Percentiles rank a stretch among this genome's conserved stretches.
These are phyloP conservation scores for Backusella tarrabulga DNA, from an alignment of 192 early-diverging fungal genomes.

Conservation along the genomic window DNA sequence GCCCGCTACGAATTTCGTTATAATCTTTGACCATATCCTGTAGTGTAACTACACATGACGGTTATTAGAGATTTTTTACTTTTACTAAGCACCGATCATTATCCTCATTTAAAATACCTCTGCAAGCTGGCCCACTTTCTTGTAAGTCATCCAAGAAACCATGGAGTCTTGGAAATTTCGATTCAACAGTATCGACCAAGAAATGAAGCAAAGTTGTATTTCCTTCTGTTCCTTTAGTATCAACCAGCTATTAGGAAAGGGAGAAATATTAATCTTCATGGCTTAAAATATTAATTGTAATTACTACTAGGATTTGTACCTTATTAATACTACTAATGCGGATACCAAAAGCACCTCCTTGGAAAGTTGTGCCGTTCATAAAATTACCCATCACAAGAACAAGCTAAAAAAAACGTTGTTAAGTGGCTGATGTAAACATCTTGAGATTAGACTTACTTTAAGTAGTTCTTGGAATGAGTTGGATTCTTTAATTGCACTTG, in stretches of 20 bases:
- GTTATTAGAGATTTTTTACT: background rate
- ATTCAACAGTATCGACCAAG: conserved; percentile 65
- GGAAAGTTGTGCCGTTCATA: conserved; percentile 76
- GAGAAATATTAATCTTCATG: background rate
- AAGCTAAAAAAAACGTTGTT: conserved; percentile 33
- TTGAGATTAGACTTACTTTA: conserved; percentile 39
- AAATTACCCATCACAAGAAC: conserved; percentile 82
- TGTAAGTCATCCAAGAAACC: conserved; percentile 67
- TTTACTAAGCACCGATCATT: background rate
- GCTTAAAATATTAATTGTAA: background rate
- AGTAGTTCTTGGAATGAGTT: conserved; percentile 70
- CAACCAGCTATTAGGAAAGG: conserved; percentile 53
- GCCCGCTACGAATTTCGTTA: conserved; percentile 41
- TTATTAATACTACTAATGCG: conserved; percentile 84
- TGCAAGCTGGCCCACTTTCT: conserved; percentile 67
- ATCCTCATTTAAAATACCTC: conserved; percentile 41
- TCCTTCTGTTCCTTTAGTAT: conserved; percentile 74
- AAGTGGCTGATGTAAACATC: background rate
- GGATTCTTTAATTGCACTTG: conserved; percentile 64
- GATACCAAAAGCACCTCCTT: conserved; percentile 87
- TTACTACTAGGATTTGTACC: conserved; percentile 24
- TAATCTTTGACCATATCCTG: conserved; percentile 53
- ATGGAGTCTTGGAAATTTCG: conserved; percentile 59
- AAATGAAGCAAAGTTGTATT: conserved; percentile 80
- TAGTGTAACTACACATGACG: conserved; percentile 44